A percentile compares a stretch with the other conserved stretches of the same genome.
Evolutionary conservation across 495 filamentous ascomycete genomes (phyloP).

Genomic region (Polyplosphaeria fusca): DNA sequence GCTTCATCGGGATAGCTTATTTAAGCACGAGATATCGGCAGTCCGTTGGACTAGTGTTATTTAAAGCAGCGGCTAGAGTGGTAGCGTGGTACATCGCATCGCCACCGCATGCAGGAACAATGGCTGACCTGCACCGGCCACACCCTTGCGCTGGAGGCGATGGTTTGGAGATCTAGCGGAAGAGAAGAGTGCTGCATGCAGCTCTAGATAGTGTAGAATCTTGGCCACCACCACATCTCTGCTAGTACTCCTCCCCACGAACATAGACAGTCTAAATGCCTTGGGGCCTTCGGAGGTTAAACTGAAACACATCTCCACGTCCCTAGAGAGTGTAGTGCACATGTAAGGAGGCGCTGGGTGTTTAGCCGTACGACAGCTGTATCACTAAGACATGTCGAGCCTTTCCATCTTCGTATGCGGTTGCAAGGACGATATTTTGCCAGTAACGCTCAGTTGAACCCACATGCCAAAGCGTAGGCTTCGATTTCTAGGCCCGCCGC

Average conservation of each 20-base stretch:
- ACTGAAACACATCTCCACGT: slow-evolving; percentile 5
- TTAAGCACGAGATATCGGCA: too few relatives aligned
- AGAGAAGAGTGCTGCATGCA: slow-evolving; percentile 10
- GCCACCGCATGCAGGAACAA: not conserved
- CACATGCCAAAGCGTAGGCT: slow-evolving; percentile 8
- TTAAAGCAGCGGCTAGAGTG: too few relatives aligned
- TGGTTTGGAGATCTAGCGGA: not conserved
- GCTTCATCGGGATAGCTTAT: too few relatives aligned
- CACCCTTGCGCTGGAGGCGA: not conserved
- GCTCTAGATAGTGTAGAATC: slow-evolving; percentile 9
- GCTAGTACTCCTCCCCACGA: slow-evolving; percentile 10
- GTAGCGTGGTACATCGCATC: too few relatives aligned
- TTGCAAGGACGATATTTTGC: slow-evolving; percentile 1
- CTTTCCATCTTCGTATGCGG: slow-evolving; percentile 13
- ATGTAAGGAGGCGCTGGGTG: slow-evolving; percentile 10
- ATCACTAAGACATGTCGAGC: slow-evolving; percentile 8
- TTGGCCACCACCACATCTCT: slow-evolving; percentile 11
- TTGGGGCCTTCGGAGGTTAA: not conserved
- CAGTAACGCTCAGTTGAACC: slow-evolving; percentile 7
- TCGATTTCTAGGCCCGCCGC: slow-evolving; percentile 6
- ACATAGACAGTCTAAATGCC: slow-evolving; percentile 9
- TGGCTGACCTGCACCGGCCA: not conserved
- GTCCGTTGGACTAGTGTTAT: too few relatives aligned
- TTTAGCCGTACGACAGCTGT: slow-evolving; percentile 15
- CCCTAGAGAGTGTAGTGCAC: slow-evolving; percentile 14